Base-by-base conservation (phyloP, 257 asterid genomes). In the Haberlea rhodopensis region DNA sequence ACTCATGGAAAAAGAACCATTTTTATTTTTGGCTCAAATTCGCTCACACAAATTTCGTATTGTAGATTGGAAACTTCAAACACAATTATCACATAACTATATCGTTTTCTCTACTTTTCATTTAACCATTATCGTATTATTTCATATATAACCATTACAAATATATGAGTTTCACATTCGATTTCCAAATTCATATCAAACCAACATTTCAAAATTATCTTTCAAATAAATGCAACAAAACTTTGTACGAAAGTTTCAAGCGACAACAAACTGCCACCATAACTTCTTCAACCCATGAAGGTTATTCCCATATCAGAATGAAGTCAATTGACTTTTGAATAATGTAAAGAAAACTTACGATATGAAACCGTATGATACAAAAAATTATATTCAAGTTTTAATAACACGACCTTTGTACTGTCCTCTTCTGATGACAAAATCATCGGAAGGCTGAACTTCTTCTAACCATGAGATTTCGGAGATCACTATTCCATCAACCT, bases 401-500 rank as follows among this genome's bases (percentile, higher is more conserved):
- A 85, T 77, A 71, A 75, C 82, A 3, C 95, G 89, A 29, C 99
- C 99, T 79, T 82, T 90, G 86, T 94, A 94, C 78, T 76, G 92
- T 54, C 92, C 99, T 80, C 95, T 90, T 78, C 87, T 83, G 66
- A 94, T 73, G 69, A 90, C 95, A 67, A 90, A 90, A 75, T 90
- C 89, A 40, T 94, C 97, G 1, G 99, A 95, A 27, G 87, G 96
- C 75, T 76, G 96, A 73, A 73, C 78, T 83, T 90, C 95, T 80
- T 88, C 96, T 73, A 94, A 86, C 99, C 99, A 94, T 60, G 87
- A 73, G 68, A 94, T 53, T 51, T 89, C 85, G 4, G 99, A 78
- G 52, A 76, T 29, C 11, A 80, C 67, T 70, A 57, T 89, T 61
- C 95, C 97, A 16, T 90, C 90, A 70, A 86, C 89, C 80, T 87